These are phyloP conservation scores for Hypoxylon sp. DNA, from an alignment of 2,329 filamentous ascomycete species.

Conservation along the genomic window DNA sequence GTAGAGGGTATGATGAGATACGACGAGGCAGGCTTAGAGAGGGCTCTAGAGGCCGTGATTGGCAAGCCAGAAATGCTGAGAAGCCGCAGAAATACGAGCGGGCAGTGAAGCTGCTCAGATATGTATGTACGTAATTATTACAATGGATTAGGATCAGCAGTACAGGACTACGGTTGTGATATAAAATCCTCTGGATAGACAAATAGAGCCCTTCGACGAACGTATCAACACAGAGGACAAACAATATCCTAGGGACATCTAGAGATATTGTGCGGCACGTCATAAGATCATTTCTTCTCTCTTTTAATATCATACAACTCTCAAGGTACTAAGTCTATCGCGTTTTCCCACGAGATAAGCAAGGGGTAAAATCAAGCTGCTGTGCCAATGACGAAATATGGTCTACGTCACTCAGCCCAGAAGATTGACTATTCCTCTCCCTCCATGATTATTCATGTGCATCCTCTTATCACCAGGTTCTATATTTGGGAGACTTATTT, in stretches of 20 bases:
- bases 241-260: background rate
- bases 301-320: constrained; percentile 50
- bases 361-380: constrained; percentile 26
- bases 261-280: constrained; percentile 4
- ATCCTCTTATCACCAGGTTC: constrained; percentile 8
- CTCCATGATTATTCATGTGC: constrained; percentile 18
- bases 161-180: background rate
- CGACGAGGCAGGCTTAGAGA: constrained; percentile 80
- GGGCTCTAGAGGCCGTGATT: constrained; percentile 83
- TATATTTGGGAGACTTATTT: constrained; percentile 62
- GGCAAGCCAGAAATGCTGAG: constrained; percentile 66
- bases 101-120: constrained; percentile 38
- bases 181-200: background rate
- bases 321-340: constrained; percentile 36
- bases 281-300: constrained; percentile 22
- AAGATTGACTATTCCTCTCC: constrained; percentile 22
- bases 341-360: constrained; percentile 34
- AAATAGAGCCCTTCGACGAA: background rate
- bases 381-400: constrained; percentile 39
- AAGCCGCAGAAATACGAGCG: constrained; percentile 62
- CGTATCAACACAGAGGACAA: background rate
- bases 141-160: background rate
- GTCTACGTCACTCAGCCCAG: constrained; percentile 41
- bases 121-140: background rate
- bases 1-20: constrained; percentile 73